Base-by-base conservation (phyloP, 1,284 basidiomycete species). In the Anthracocystis setariae region DNA sequence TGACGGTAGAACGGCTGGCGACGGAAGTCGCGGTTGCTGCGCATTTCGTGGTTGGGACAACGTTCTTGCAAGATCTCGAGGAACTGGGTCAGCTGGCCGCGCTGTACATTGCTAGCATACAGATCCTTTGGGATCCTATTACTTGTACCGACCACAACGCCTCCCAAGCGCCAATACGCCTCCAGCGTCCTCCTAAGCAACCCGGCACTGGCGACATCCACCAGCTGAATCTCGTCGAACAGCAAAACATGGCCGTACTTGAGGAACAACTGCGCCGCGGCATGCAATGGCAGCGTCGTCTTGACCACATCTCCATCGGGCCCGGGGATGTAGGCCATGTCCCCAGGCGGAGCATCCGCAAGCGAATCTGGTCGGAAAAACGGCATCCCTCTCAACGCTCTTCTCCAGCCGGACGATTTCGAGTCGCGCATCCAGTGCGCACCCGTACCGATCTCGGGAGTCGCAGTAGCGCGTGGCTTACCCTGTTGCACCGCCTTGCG, bases 161-260 rank as follows among this genome's bases (percentile, higher is more conserved):
- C 90, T 17, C 90, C 90, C 73, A 91, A 86, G 3, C 89, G 86
- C 90, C 90, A 91, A 77, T 88, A 91, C 87, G 89, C 90, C 23
- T 88, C 88, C 7, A 91, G 81, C 2, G 91, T 89, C 59, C 90
- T 87, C n/a, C 89, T 86, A 3, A 91, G 85, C 13, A 91, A 84
- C 0, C 82, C 81, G 0, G 89, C 88, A 53, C 88, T 88, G 1
- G 88, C 88, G 1, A 90, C 88, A 76, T 91, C 89, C n/a, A 90
- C 85, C 3, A 90, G 85, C 77, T 90, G 90, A 2, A 90, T 84
- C 82, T 91, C 89, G 78, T 91, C 90, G 77, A 91, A 90, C 10
- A 88, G 86, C 42, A 89, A 84, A 3, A 88, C 84, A 86, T 87
- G 88, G 46, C 88, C 87, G 20, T 85, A 83, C 3, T 85, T 83